Base-by-base conservation (phyloP, 345 rosid species). In the Gossypium thurberi region DNA sequence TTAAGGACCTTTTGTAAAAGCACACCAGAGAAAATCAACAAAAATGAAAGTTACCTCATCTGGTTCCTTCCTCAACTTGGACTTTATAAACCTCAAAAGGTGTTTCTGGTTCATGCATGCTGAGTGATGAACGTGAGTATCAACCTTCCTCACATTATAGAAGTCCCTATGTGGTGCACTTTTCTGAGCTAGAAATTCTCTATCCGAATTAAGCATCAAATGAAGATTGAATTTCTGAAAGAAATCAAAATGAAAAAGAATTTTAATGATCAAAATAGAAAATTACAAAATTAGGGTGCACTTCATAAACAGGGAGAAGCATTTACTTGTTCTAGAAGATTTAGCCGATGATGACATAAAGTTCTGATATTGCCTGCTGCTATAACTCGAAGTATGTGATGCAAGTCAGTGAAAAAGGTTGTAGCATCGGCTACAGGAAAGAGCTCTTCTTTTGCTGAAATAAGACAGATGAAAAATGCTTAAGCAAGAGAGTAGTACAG, bases 51-150 rank as follows among this genome's bases (percentile, higher is more conserved):
- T 52, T 87, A 96, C 99, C 98, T 96, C 99, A 81, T 90, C 97
- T 6, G 98, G 99, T 79, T 96, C 99, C 82, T 93, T 91, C 83
- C 93, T 80, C 85, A 93, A 86, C 79, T 96, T 96, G 10, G 99
- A 96, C 89, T 96, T 96, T 67, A 96, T 96, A 82, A 96, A 96
- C 88, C 98, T 88, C 76, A 96, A 79, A 70, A 96, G 97, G 81
- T 96, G 99, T 76, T 96, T 96, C 89, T 93, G 99, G 88, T 93
- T 93, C 99, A 93, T 96, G 80, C 99, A 96, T 10, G 99, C 99
- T 10, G 99, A 96, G 79, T 96, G 98, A 81, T 96, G 99, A 72
- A 96, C 97, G 77, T 96, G 98, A 4, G 98, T 96, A 83, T 96
- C 99, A 65, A 96, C 99, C 82, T 96, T 96, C 78, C 99, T 90